Conservation (phyloP, 768 basidiomycete species). For the Auricularia heimuer region DNA sequence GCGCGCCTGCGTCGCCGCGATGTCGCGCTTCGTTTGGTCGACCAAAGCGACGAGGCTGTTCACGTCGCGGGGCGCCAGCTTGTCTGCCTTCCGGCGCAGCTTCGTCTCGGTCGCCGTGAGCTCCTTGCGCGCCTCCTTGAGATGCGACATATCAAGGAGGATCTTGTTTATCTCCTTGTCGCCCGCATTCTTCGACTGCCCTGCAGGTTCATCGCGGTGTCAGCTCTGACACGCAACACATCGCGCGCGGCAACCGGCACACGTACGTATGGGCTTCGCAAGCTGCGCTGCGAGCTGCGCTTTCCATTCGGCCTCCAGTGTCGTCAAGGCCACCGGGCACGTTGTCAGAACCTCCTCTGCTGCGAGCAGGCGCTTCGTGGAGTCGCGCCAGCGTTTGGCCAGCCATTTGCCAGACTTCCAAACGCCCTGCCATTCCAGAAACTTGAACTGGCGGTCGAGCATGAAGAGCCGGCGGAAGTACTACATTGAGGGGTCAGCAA, state of each 20-base stretch:
- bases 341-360: neutral
- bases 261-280: neutral
- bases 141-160: neutral
- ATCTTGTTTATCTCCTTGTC: neutral
- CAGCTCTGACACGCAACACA: too few relatives aligned
- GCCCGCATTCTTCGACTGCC: neutral
- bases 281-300: neutral
- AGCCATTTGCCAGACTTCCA: neutral
- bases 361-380: neutral
- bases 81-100: neutral
- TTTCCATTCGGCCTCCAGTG: neutral
- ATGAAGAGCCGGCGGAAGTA: slow-evolving; percentile 1
- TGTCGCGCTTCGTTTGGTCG: neutral
- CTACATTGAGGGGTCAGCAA: neutral
- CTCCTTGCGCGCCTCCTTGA: neutral
- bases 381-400: neutral
- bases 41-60: neutral
- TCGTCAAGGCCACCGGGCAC: neutral
- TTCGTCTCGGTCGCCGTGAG: neutral
- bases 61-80: neutral
- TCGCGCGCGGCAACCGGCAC: too few relatives aligned
- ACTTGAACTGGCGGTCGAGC: slow-evolving; percentile 3
- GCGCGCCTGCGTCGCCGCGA: too few relatives aligned
- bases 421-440: neutral
- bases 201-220: neutral